phyloP scores from a whole-genome alignment of 257 asterid species.

The Solanum neorickii region DNA sequence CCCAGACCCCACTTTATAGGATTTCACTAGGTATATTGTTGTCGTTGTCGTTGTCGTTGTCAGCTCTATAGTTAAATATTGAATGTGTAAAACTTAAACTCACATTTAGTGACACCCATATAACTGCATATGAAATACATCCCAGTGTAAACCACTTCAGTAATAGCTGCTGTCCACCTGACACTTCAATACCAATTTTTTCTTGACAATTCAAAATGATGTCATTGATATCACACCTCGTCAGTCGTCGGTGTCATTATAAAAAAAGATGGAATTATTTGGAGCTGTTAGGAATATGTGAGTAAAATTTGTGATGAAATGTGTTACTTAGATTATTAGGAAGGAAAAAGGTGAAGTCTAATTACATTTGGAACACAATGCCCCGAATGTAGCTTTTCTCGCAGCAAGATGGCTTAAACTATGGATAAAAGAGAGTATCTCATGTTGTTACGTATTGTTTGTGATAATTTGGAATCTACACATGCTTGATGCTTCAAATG shows the following conservation, averaged over 20 bases:
- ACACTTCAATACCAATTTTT: background rate
- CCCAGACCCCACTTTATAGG: background rate
- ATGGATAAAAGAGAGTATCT: background rate
- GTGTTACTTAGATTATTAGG: background rate
- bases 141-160: background rate
- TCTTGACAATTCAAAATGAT: background rate
- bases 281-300: background rate
- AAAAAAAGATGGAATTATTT: background rate
- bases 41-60: background rate
- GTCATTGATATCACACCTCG: background rate
- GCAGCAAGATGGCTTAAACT: too few species aligned
- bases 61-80: background rate
- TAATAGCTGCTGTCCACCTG: background rate
- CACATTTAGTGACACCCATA: background rate
- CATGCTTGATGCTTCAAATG: background rate
- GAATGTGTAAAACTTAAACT: background rate
- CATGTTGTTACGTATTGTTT: background rate
- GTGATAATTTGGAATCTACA: background rate
- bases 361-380: background rate
- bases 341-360: background rate
- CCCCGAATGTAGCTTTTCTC: background rate
- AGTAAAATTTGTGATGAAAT: background rate
- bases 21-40: background rate
- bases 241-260: background rate
- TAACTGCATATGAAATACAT: background rate